Evolutionary conservation across 2,329 filamentous ascomycete species (phyloP).

Genomic region (Lachnellula cervina): DNA sequence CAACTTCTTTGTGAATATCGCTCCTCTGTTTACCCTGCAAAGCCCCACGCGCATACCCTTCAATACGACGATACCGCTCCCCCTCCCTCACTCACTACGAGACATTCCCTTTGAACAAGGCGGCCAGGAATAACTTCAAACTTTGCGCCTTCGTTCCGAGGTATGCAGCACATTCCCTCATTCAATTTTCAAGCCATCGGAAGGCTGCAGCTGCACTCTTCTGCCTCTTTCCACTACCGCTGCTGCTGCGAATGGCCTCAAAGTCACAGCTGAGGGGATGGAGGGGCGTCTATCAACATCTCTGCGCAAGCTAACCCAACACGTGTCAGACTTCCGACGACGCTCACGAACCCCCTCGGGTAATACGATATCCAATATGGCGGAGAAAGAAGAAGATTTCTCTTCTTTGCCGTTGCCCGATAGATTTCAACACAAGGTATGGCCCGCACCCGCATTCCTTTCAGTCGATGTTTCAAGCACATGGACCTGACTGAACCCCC

Average conservation of each 20-base stretch:
- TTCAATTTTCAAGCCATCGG: neutral
- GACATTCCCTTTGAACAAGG: conserved; percentile 2
- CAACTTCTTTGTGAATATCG: conserved; percentile 2
- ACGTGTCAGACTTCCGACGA: conserved; percentile 20
- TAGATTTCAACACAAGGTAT: conserved; percentile 76
- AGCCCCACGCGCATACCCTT: conserved; percentile 6
- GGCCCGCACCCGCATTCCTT: neutral
- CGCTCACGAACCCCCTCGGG: conserved; percentile 15
- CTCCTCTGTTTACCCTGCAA: neutral
- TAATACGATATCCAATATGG: conserved; percentile 49
- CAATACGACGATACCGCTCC: neutral
- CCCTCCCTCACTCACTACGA: neutral
- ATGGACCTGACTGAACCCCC: conserved; percentile 21
- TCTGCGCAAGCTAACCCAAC: conserved; percentile 27
- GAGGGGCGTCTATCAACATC: conserved; percentile 14
- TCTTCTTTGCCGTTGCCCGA: conserved; percentile 72
- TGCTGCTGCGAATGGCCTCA: neutral
- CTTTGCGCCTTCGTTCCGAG: conserved; percentile 19
- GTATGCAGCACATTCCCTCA: conserved; percentile 10
- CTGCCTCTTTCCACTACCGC: neutral
- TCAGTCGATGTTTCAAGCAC: neutral
- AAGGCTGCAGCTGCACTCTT: neutral
- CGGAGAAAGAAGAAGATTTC: conserved; percentile 78
- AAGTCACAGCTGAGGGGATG: conserved; percentile 9
- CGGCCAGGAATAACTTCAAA: conserved; percentile 8